These are phyloP conservation scores for Canna indica DNA, from an alignment of 176 grass and related monocot species.

Conservation along the genomic window DNA sequence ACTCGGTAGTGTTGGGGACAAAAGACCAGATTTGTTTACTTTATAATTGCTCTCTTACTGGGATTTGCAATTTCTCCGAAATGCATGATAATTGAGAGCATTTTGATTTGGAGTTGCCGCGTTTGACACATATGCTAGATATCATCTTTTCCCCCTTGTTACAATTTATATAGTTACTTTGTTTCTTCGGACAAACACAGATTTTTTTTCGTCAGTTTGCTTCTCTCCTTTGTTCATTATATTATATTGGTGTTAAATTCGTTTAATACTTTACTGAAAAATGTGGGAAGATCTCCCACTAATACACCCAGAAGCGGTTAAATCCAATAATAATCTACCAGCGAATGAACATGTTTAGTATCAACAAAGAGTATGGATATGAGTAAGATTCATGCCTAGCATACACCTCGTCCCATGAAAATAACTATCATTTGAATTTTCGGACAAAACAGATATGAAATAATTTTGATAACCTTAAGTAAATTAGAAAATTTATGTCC, in stretches of 20 bases:
- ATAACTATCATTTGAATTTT: no score
- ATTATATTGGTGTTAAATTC: background rate
- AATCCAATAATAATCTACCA: background rate
- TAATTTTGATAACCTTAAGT: no score
- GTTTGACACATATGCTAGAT: background rate
- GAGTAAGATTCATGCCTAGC: background rate
- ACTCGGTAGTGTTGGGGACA: background rate
- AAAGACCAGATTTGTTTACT: background rate
- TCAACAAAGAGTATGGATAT: background rate
- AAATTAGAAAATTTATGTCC: no score
- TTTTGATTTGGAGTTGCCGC: background rate
- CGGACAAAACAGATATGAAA: no score
- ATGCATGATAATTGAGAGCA: background rate
- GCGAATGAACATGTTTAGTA: background rate
- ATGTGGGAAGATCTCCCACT: background rate
- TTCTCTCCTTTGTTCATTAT: background rate
- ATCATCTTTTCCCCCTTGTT: background rate
- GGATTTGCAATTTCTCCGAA: background rate
- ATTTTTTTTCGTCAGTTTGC: background rate
- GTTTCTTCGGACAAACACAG: background rate
- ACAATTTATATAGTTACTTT: background rate
- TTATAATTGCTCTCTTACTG: background rate
- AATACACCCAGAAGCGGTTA: background rate
- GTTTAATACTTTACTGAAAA: background rate
- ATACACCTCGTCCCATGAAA: background rate